Evolutionary conservation across 129 eudicot species (phyloP), one percentile per base, ranked within the genome.

Genomic region (Saposhnikovia divaricata): DNA sequence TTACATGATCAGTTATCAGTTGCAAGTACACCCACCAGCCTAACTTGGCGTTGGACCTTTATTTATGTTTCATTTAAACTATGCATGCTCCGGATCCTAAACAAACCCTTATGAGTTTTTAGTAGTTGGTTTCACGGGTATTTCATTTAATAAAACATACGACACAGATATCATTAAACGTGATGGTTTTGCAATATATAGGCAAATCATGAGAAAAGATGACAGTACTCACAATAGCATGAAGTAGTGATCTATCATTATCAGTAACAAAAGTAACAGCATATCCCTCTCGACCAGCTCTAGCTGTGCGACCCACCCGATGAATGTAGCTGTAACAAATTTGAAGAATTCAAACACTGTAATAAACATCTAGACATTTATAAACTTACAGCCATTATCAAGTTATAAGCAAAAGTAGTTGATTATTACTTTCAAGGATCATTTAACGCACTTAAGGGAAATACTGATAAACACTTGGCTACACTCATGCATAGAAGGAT

Each of bases 251-350:
- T 68, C 98, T 89, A 72, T 94, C 98, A 80, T 90, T 90, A 78
- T 94, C 98, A 13, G 98, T 87, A 75, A 93, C 97, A 84, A 94
- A 94, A 69, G 98, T 94, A 72, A 94, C 97, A 79, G 97, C 98
- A 83, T 89, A 92, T 19, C 98, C 98, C 82, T 82, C 90, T 83
- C 96, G 82, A 57, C 98, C 97, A 75, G 97, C 97, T 90, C 98
- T 92, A 87, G 98, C 98, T 80, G 98, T 94, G 0, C 98, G 96
- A 84, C 98, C 98, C 65, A 94, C 98, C 83, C 98, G 96, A 85
- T 94, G 98, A 79, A 94, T 97, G 82, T 94, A 94, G 80, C 96
- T 92, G 86, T 71, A 19, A 75, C 5, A 75, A 75, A 46, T 12
- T 45, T 11, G 13, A 46, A 46, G 18, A 14, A 2, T 27, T 75